Conservation (phyloP, 805 yeast species). For the Blastobotrys muscicola region DNA sequence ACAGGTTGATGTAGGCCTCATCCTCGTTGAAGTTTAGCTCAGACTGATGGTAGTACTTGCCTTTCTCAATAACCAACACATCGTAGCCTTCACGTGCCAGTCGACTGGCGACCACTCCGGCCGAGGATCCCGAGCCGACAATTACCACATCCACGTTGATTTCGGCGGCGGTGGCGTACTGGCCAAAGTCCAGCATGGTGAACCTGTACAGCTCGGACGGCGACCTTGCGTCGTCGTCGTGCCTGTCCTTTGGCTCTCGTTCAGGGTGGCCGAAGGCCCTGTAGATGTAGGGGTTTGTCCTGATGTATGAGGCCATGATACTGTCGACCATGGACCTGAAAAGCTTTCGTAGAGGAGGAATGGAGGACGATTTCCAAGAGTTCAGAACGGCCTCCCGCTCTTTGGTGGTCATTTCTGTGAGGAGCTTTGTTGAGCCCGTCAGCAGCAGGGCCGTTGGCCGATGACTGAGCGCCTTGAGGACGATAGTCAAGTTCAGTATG, state of each 20-base stretch:
- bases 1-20: constrained; percentile 30
- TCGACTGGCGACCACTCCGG: constrained; percentile 43
- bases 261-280: constrained; percentile 34
- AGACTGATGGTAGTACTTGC: constrained; percentile 31
- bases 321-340: constrained; percentile 26
- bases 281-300: constrained; percentile 28
- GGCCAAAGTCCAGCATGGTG: constrained; percentile 22
- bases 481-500: constrained; percentile 2
- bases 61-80: constrained; percentile 43
- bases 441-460: constrained; percentile 18
- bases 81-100: constrained; percentile 35
- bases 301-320: constrained; percentile 23
- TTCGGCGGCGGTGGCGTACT: constrained; percentile 8
- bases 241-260: constrained; percentile 3
- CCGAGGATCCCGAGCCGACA: constrained; percentile 46
- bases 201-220: constrained; percentile 24
- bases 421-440: constrained; percentile 15
- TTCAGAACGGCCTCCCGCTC: constrained; percentile 30
- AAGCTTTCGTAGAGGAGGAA: constrained; percentile 30
- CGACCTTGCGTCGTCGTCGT: constrained; percentile 22
- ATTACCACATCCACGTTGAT: constrained; percentile 24
- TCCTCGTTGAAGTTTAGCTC: constrained; percentile 33
- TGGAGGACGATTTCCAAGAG: constrained; percentile 35
- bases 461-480: constrained; percentile 15
- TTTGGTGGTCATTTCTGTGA: constrained; percentile 19